These are phyloP conservation scores for Citrus maxima DNA, from an alignment of 345 rosid species.

Conservation along the genomic window DNA sequence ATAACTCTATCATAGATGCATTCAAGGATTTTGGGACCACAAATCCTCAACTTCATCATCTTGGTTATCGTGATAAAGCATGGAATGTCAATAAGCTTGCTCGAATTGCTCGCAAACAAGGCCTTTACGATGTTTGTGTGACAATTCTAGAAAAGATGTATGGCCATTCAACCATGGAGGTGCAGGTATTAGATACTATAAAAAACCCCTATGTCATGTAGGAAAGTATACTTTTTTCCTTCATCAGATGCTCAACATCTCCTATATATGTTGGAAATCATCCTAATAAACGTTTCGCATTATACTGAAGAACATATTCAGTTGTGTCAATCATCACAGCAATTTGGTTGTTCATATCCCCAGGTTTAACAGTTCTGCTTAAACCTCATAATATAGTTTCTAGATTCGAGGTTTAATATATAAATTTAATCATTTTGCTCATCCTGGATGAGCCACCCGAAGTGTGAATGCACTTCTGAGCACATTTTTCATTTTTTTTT, in stretches of 20 bases:
- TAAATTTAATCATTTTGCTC: background rate
- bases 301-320: background rate
- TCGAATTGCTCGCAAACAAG: constrained; percentile 93
- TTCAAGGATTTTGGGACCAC: constrained; percentile 75
- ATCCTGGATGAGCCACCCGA: background rate
- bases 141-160: constrained; percentile 93
- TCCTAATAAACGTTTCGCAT: background rate
- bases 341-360: background rate
- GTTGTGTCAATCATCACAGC: background rate
- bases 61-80: constrained; percentile 97
- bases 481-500: background rate
- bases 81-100: constrained; percentile 99
- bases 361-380: background rate
- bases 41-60: constrained; percentile 89
- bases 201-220: background rate
- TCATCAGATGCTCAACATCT: background rate
- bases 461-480: background rate
- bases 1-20: constrained; percentile 86
- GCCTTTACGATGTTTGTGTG: constrained; percentile 93
- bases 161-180: constrained; percentile 98
- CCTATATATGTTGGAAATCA: background rate
- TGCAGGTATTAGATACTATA: constrained; percentile 60
- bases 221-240: background rate
- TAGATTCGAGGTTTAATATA: background rate
- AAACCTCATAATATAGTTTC: background rate